Base-by-base conservation (phyloP, 164 flowering plant species). In the Paratinospora sagittata region DNA sequence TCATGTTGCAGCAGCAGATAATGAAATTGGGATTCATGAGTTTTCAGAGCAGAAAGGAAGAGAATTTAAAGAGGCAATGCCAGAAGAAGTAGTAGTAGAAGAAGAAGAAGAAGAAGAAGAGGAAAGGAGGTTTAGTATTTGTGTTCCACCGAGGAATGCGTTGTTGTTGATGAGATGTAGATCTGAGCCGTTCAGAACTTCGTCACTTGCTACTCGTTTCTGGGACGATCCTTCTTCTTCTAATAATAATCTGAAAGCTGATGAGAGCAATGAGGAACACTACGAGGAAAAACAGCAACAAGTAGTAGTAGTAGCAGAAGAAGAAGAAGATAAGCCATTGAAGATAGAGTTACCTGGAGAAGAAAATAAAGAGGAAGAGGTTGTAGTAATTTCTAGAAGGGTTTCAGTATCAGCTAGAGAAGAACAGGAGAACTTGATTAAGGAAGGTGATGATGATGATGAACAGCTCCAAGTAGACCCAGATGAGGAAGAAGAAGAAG, bases 71-170 rank as follows among this genome's bases (percentile, higher is more conserved):
- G 36, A 65, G 23, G 82, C 62, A 14, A 81, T 72, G 65, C 75
- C 45, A 21, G 36, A 34, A 16, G 80, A 71, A 10, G 86, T 78
- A 52, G 71, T 7, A 33, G 71, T 16, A 27, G 62, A 52, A 39
- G 73, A 41, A 36, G 72, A 71, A 24, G 73, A 27, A 72, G 33
- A 64, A 67, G 43, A 65, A 55, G 87, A n/a, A n/a, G n/a, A 81
- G n/a, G 83, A 68, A 24, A 83, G 65, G 0, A 82, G 93, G 63
- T 83, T 86, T 3, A 85, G 92, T 68, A 75, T 88, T 12, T 90
- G 92, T 66, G 68, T 90, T 8, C 98, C 98, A 2, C 98, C 97
- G 0, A 92, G 84, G 80, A 94, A 94, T 78, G 98, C 98, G 43
- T 75, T 94, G 66, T 76, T 90, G 76, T 66, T 94, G 78, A 94